Evolutionary conservation across 2,329 filamentous ascomycete genomes (phyloP).

Genomic region (Dothistroma pini): DNA sequence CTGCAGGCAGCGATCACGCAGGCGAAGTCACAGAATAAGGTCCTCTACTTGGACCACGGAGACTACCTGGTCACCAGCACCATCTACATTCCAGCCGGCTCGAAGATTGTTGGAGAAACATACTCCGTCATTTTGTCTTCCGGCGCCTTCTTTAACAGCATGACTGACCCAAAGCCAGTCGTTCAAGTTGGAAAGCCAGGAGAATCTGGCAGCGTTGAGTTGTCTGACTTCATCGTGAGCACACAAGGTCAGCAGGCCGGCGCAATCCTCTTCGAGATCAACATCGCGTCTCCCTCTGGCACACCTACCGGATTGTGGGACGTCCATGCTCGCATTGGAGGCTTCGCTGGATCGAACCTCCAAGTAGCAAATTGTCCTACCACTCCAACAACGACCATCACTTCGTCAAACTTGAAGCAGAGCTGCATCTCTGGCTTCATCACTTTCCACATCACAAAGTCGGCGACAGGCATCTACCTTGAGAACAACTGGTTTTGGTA

Average conservation of each 20-base stretch:
- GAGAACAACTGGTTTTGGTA: slow-evolving; percentile 90
- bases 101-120: slow-evolving; percentile 59
- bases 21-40: slow-evolving; percentile 46
- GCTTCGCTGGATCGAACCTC: slow-evolving; percentile 49
- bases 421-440: slow-evolving; percentile 33
- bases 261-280: slow-evolving; percentile 70
- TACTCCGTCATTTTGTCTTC: slow-evolving; percentile 56
- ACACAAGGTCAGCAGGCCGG: slow-evolving; percentile 65
- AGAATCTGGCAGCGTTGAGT: slow-evolving; percentile 63
- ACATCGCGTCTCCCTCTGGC: slow-evolving; percentile 49
- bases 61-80: slow-evolving; percentile 66
- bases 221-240: slow-evolving; percentile 68
- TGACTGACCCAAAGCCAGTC: slow-evolving; percentile 59
- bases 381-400: slow-evolving; percentile 23
- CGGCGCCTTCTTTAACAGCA: slow-evolving; percentile 55
- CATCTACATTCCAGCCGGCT: slow-evolving; percentile 59
- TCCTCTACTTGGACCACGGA: slow-evolving; percentile 74
- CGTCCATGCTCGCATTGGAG: slow-evolving; percentile 51
- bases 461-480: slow-evolving; percentile 64
- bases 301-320: slow-evolving; percentile 56
- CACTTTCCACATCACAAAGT: slow-evolving; percentile 45
- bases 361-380: slow-evolving; percentile 42
- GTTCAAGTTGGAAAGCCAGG: slow-evolving; percentile 64
- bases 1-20: slow-evolving; percentile 55
- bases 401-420: slow-evolving; percentile 20